Evolutionary conservation across 164 flowering plant genomes (phyloP).

Genomic region (Chimonanthus salicifolius): DNA sequence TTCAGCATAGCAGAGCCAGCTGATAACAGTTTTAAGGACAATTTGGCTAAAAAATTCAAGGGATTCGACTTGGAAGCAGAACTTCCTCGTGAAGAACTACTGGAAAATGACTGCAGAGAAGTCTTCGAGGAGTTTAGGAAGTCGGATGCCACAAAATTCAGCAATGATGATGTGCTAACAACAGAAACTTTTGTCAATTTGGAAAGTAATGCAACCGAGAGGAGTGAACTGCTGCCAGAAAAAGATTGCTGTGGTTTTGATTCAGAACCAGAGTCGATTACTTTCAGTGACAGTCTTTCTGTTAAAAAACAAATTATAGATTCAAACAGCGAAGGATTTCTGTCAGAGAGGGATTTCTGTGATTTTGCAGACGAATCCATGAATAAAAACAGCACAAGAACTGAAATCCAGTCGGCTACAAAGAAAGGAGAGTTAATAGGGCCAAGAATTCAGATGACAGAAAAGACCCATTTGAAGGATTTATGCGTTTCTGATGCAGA

Average conservation of each 20-base stretch:
- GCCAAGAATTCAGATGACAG: constrained; percentile 7
- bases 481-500: background rate
- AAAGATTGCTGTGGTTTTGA: constrained; percentile 26
- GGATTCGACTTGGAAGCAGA: constrained; percentile 10
- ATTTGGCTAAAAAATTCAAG: constrained; percentile 8
- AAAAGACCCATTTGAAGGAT: constrained; percentile 7
- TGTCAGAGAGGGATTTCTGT: constrained; percentile 51
- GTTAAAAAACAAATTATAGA: constrained; percentile 21
- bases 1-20: constrained; percentile 9
- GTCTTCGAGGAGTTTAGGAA: constrained; percentile 1
- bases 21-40: constrained; percentile 3
- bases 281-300: constrained; percentile 28
- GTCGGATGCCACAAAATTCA: background rate
- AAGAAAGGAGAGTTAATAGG: constrained; percentile 7
- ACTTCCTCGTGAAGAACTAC: constrained; percentile 11
- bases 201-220: background rate
- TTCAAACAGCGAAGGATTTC: constrained; percentile 33
- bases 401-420: constrained; percentile 12
- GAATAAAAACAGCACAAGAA: constrained; percentile 2
- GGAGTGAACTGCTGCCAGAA: constrained; percentile 11
- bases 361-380: background rate
- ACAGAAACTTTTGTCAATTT: background rate
- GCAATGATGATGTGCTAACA: background rate
- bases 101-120: background rate
- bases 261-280: constrained; percentile 36